Conservation (phyloP, 129 eudicot genomes). For the Tanacetum coccineum region DNA sequence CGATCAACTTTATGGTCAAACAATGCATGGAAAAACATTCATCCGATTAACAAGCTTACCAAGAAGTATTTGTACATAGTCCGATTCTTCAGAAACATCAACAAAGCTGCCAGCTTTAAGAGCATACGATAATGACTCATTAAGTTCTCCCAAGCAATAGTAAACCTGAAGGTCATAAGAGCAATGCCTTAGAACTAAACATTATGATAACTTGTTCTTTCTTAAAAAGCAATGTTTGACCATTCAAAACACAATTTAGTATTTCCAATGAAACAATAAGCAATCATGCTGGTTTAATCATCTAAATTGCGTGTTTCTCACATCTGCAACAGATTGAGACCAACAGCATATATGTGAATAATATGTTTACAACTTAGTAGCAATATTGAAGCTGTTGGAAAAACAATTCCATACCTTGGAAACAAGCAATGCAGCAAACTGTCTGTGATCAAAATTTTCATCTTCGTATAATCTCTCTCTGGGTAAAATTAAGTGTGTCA, state of each 20-base stretch:
- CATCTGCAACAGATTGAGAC: too few species aligned
- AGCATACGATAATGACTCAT: slow-evolving; percentile 82
- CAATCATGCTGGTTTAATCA: too few species aligned
- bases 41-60: slow-evolving; percentile 40
- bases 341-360: too few species aligned
- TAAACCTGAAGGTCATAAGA: slow-evolving; percentile 49
- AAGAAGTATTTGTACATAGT: slow-evolving; percentile 83
- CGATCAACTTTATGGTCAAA: neutral
- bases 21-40: neutral
- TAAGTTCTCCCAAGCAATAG: slow-evolving; percentile 80
- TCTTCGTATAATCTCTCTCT: slow-evolving; percentile 97
- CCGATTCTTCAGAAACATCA: slow-evolving; percentile 90
- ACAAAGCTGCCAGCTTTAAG: slow-evolving; percentile 89
- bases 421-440: slow-evolving; percentile 77
- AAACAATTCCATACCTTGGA: slow-evolving; percentile 55
- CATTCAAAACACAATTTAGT: too few species aligned
- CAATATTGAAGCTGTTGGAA: neutral
- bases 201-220: too few species aligned
- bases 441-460: slow-evolving; percentile 61
- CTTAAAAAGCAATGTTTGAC: too few species aligned
- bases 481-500: slow-evolving; percentile 9
- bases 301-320: neutral
- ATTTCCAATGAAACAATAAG: too few species aligned
- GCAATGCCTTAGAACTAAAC: too few species aligned
- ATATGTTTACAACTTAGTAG: neutral